A percentile compares a stretch with the other conserved stretches of the same genome.
phyloP scores from a whole-genome alignment of 2,329 filamentous ascomycete genomes.

The Hypomyces perniciosus region DNA sequence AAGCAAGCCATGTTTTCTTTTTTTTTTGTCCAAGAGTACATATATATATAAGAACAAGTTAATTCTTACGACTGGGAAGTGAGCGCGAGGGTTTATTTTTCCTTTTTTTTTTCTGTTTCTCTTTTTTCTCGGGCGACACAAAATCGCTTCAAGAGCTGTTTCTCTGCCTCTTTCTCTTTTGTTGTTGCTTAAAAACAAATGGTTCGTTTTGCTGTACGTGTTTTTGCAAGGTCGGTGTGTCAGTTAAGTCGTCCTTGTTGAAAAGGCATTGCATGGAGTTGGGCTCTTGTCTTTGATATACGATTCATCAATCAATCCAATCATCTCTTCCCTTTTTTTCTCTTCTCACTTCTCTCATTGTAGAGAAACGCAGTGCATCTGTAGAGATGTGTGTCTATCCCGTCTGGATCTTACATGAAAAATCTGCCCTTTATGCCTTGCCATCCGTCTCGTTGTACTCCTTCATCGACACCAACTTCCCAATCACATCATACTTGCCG shows the following conservation, averaged over 20 bases:
- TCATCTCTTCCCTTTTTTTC: too few species aligned
- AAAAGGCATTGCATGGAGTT: conserved; percentile 31
- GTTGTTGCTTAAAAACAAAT: conserved; percentile 6
- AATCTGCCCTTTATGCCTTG: conserved; percentile 2
- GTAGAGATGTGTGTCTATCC: not conserved
- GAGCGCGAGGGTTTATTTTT: not conserved
- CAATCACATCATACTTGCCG: conserved; percentile 94
- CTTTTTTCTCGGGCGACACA: not conserved
- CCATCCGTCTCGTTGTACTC: conserved; percentile 27
- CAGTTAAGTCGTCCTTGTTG: too few species aligned
- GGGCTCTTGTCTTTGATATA: conserved; percentile 10
- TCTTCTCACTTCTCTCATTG: too few species aligned
- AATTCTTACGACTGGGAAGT: not conserved
- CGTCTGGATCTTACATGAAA: not conserved
- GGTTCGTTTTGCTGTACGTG: conserved; percentile 2
- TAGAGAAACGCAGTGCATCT: too few species aligned
- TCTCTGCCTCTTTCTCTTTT: conserved; percentile 6
- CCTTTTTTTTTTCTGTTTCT: conserved; percentile 16
- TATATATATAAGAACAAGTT: not conserved
- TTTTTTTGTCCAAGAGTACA: not conserved
- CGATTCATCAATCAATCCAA: too few species aligned
- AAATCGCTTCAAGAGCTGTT: not conserved
- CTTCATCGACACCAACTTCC: conserved; percentile 61
- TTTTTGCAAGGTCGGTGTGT: not conserved
- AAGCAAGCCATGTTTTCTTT: not conserved